A percentile compares a stretch with the other conserved stretches of the same genome.
These are phyloP conservation scores for Cynanchum wilfordii DNA, from an alignment of 257 asterid genomes.

Conservation along the genomic window DNA sequence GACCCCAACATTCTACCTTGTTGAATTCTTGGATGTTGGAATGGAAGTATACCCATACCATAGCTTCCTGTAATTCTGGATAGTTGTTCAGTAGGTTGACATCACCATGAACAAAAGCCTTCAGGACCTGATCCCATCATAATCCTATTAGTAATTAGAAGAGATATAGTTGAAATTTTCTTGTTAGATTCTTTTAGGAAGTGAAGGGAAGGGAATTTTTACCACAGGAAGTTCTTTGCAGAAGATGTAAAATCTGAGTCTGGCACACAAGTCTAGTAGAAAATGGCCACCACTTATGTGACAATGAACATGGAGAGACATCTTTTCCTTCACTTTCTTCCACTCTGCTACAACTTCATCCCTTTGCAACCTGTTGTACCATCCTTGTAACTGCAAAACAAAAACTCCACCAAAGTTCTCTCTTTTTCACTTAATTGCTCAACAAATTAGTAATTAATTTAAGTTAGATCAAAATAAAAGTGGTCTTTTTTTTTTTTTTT, in stretches of 20 bases:
- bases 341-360: conserved; percentile 97
- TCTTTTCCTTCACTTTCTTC: conserved; percentile 78
- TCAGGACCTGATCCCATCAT: conserved; percentile 47
- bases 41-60: conserved; percentile 91
- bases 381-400: conserved; percentile 76
- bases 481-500: neutral
- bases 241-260: conserved; percentile 71
- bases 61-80: conserved; percentile 69
- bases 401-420: neutral
- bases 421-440: neutral
- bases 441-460: neutral
- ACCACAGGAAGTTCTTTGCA: conserved; percentile 96
- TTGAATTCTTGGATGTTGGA: conserved; percentile 82
- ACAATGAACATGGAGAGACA: conserved; percentile 97
- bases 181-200: no score
- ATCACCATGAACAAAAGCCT: conserved; percentile 87
- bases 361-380: conserved; percentile 85
- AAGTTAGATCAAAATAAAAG: neutral
- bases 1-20: conserved; percentile 95
- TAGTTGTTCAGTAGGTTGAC: conserved; percentile 50
- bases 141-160: neutral
- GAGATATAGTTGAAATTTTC: neutral
- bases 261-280: conserved; percentile 56
- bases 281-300: conserved; percentile 95
- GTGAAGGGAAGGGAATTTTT: conserved; percentile 12